Base-by-base conservation (phyloP, 2,329 filamentous ascomycete species). In the Polytolypa hystricis region DNA sequence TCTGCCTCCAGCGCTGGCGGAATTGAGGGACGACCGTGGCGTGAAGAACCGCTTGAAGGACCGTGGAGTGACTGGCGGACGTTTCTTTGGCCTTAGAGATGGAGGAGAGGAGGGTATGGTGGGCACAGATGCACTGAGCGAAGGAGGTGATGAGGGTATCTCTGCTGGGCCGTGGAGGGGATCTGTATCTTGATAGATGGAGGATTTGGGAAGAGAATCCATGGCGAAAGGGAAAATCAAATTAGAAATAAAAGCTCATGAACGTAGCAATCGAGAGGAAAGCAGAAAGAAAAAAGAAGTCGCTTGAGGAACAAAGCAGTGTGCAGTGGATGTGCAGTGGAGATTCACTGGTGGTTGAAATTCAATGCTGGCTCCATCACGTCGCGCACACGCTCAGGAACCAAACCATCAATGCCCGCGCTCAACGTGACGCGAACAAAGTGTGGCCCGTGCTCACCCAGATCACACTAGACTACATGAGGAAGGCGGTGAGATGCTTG, bases 41-140 rank as follows among this genome's bases (percentile, higher is more conserved):
- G 65, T 69, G 42, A 70, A 70, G 45, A 70, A 70, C 23, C 61
- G 57, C 36, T 56, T 60, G 41, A 70, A 69, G n/a, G 65, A 64
- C 33, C 65, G 59, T n/a, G 66, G 66, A 9, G 66, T 69, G 21
- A 70, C 59, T 18, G 65, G 61, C 30, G 66, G 66, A 33, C 60
- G 61, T 42, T 63, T 66, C 49, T 57, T 58, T 35, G 51, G 54
- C 46, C 60, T 61, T 40, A 61, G 54, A 19, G 60, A 60, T 30
- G 61, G 60, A 37, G 61, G 61, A 42, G 61, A 63, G 29, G 61
- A 62, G 27, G 60, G 60, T 40, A 61, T 48, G 30, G 59, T 54
- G 38, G 56, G 29, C 10, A 37, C 20, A 3, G 40, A 41, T 11
- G 35, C 38, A 34, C 33, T 37, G 30, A 44, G 33, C 8, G 19